Evolutionary conservation across 441 rosid species (phyloP), one percentile per base, ranked within the genome.

Genomic region (Gossypium schwendimanii): DNA sequence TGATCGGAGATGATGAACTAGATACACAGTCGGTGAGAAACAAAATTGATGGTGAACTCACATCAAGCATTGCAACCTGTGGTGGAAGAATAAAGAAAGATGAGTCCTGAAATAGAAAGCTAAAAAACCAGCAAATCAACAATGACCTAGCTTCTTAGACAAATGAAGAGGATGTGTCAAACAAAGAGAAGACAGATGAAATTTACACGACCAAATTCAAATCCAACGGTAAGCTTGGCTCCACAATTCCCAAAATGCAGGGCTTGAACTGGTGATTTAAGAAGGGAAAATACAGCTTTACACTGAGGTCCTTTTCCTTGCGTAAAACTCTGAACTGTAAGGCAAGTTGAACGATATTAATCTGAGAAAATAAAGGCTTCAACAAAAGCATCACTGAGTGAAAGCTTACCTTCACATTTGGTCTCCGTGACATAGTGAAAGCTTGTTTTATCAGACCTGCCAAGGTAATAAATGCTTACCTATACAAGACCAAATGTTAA

Each of bases 41-140:
- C 75, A 87, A 71, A 75, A 87, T 71, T 47, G 91, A 82, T n/a
- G 81, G 72, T 54, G 84, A 79, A 76, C 41, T 82, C 86, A 77
- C 73, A 77, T 85, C 90, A 70, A 89, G 81, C 74, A 88, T 83
- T 0, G 83, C 86, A 44, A 89, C 89, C 94, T 89, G 91, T 74
- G 78, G 72, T 47, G 23, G 41, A 80, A 76, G 60, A 69, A 75
- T 71, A 11, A 41, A 74, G 45, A 68, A 59, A 31, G 47, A 78
- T 65, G 70, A 83, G 73, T 72, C 60, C 9, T 26, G 64, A 70
- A 6, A 66, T 66, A 47, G 62, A 63, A 58, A 57, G 71, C 57
- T 52, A 20, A 49, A 73, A 65, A n/a, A 31, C 47, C 20, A 61
- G 47, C 75, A 21, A 21, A 69, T 15, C 10, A 33, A 45, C 24